Evolutionary conservation across 1,284 basidiomycete species (phyloP).

Genomic region (Moesziomyces globuligerus): DNA sequence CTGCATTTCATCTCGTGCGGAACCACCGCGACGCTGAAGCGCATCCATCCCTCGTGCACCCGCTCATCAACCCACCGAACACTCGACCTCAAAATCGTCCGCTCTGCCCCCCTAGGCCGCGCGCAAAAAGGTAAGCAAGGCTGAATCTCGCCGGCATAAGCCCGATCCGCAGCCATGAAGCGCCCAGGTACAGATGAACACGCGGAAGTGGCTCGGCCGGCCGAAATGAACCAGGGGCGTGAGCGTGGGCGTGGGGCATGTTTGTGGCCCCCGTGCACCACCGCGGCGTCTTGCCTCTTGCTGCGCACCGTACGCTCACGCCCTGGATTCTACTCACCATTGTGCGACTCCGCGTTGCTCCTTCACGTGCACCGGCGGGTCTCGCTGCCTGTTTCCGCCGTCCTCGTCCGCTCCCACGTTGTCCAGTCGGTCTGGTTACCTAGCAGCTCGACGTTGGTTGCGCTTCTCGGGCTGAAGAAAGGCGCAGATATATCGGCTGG

Average conservation of each 20-base stretch:
- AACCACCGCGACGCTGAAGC: no score
- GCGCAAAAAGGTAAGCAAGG: conserved; percentile 9
- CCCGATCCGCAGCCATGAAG: conserved; percentile 5
- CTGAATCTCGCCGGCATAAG: neutral
- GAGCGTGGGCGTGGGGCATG: conserved; percentile 24
- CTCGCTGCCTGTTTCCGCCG: no score
- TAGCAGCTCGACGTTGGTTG: no score
- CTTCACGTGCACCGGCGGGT: no score
- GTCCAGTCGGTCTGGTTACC: no score
- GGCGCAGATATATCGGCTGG: no score
- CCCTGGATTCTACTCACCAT: no score
- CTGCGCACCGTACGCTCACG: neutral
- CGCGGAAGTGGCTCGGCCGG: conserved; percentile 3
- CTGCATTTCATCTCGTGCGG: no score
- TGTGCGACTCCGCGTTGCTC: no score
- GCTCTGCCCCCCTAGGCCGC: conserved; percentile 1
- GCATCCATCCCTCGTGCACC: conserved; percentile 4
- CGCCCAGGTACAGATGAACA: conserved; percentile 3
- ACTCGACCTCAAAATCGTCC: neutral
- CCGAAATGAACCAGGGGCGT: conserved; percentile 1
- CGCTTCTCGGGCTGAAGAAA: no score
- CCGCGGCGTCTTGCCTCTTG: neutral
- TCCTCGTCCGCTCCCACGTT: no score
- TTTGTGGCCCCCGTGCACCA: conserved; percentile 18
- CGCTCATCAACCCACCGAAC: conserved; percentile 3